Evolutionary conservation across 2,329 filamentous ascomycete species (phyloP).

Genomic region (Gliomastix tumulicola): DNA sequence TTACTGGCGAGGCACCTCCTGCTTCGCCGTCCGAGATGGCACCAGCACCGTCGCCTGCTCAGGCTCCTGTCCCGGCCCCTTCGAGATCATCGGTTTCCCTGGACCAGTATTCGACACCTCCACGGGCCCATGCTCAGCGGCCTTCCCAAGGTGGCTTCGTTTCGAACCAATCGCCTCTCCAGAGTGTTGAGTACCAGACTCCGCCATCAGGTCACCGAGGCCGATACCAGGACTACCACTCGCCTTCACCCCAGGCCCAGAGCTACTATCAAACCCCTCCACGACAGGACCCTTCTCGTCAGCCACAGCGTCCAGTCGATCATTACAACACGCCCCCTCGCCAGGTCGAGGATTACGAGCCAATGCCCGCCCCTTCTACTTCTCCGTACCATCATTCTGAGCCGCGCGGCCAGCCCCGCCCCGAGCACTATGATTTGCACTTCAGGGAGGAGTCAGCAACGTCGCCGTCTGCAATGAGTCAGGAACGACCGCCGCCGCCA

Average conservation of each 20-base stretch:
- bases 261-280: constrained; percentile 5
- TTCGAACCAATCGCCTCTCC: constrained; percentile 46
- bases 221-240: constrained; percentile 27
- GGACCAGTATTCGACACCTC: constrained; percentile 39
- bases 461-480: constrained; percentile 39
- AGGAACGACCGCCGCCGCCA: constrained; percentile 45
- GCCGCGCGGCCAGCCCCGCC: constrained; percentile 20
- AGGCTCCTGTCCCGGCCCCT: constrained; percentile 3
- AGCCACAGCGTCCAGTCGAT: constrained; percentile 24
- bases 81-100: too few species aligned
- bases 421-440: constrained; percentile 19
- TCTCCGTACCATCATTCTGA: constrained; percentile 30
- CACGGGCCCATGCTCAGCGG: constrained; percentile 37
- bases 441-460: constrained; percentile 36
- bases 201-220: constrained; percentile 23
- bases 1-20: constrained; percentile 41
- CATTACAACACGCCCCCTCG: constrained; percentile 24
- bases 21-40: constrained; percentile 22
- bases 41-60: constrained; percentile 12
- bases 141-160: constrained; percentile 28
- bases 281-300: constrained; percentile 15
- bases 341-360: constrained; percentile 10
- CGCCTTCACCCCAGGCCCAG: constrained; percentile 18
- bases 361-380: too few species aligned
- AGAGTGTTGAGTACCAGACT: constrained; percentile 42